Conservation (phyloP, 1,284 basidiomycete species). For the Pascua sp. region DNA sequence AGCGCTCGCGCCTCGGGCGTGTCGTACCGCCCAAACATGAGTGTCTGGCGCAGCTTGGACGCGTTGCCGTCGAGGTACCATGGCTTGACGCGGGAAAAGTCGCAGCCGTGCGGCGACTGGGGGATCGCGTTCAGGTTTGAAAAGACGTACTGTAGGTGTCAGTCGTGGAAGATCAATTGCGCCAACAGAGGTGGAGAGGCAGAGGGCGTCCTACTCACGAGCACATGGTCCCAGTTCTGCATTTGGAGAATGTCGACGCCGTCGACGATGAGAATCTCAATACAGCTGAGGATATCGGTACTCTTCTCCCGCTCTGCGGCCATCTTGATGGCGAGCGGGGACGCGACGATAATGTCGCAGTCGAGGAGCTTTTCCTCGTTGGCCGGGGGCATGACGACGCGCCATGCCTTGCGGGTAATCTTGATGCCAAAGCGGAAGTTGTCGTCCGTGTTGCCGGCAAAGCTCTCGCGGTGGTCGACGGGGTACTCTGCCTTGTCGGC, state of each 20-base stretch:
- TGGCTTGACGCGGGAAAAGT: constrained; percentile 94
- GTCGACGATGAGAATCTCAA: constrained; percentile 90
- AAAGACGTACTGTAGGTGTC: constrained; percentile 69
- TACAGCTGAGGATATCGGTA: constrained; percentile 85
- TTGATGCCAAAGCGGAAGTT: constrained; percentile 90
- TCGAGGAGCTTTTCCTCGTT: constrained; percentile 53
- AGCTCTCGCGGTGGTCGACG: constrained; percentile 84
- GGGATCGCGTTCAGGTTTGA: constrained; percentile 82
- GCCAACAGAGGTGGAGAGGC: no score
- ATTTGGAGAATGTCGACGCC: constrained; percentile 90
- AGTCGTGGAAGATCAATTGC: not conserved
- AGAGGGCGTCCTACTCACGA: constrained; percentile 55
- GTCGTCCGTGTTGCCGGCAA: constrained; percentile 96
- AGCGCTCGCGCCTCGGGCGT: constrained; percentile 80
- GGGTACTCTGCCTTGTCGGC: constrained; percentile 68
- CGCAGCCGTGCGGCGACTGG: constrained; percentile 85
- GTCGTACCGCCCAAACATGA: constrained; percentile 84
- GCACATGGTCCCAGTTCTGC: constrained; percentile 99
- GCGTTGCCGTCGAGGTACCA: constrained; percentile 94
- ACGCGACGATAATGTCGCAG: constrained; percentile 87
- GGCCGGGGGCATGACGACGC: constrained; percentile 66
- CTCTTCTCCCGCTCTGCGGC: constrained; percentile 91
- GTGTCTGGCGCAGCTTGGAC: constrained; percentile 77
- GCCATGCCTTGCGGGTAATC: constrained; percentile 82
- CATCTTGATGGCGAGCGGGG: constrained; percentile 85